Percentiles rank a stretch among this genome's conserved stretches.
Conservation (phyloP, 1,284 basidiomycete genomes). For the Taiwanofungus camphoratus region DNA sequence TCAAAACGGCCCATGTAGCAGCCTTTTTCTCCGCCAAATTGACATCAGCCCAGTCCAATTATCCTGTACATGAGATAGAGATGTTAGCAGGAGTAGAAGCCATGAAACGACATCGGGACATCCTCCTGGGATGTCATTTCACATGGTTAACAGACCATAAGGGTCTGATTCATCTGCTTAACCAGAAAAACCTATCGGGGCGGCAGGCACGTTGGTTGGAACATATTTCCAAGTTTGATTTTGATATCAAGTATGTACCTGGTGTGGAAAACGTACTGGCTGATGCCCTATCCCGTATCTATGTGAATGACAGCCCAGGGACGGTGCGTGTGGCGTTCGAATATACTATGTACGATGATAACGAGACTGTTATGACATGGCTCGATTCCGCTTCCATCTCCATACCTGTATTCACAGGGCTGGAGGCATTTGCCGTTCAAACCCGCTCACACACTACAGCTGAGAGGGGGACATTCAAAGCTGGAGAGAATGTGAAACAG, state of each 20-base stretch:
- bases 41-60: slow-evolving; percentile 20
- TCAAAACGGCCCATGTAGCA: slow-evolving; percentile 12
- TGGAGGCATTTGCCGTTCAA: slow-evolving; percentile 2
- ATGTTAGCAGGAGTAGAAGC: slow-evolving; percentile 26
- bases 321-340: slow-evolving; percentile 18
- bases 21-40: slow-evolving; percentile 26
- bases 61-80: slow-evolving; percentile 19
- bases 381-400: neutral
- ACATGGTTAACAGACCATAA: slow-evolving; percentile 22
- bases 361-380: neutral
- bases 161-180: slow-evolving; percentile 18
- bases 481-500: too few relatives aligned
- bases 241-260: slow-evolving; percentile 17
- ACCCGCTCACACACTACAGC: too few relatives aligned
- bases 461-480: too few relatives aligned
- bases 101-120: slow-evolving; percentile 20
- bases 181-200: slow-evolving; percentile 18
- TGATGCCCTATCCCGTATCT: slow-evolving; percentile 28
- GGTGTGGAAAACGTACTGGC: slow-evolving; percentile 16
- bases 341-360: slow-evolving; percentile 10
- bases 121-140: slow-evolving; percentile 18
- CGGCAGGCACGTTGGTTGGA: slow-evolving; percentile 21
- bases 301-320: slow-evolving; percentile 23
- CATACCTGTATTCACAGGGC: neutral
- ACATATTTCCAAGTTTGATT: slow-evolving; percentile 19